These are phyloP conservation scores for Lentinula raphanica DNA, from an alignment of 768 basidiomycete genomes.

Conservation along the genomic window DNA sequence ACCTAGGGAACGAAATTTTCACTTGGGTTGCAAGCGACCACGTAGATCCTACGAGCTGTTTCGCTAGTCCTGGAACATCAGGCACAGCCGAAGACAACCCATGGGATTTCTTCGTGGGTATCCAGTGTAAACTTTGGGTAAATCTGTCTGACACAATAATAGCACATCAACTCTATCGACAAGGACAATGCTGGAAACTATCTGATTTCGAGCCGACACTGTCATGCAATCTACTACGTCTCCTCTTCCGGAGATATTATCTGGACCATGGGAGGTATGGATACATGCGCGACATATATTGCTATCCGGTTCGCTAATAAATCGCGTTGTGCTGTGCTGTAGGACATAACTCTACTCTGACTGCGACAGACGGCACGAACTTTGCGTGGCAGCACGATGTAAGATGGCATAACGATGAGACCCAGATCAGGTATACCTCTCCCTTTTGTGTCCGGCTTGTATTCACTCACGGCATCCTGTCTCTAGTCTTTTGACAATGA, in stretches of 20 bases:
- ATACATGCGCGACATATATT: not conserved
- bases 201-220: constrained; percentile 14
- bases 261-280: constrained; percentile 17
- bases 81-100: not conserved
- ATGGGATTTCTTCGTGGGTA: constrained; percentile 5
- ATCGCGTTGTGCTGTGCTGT: not conserved
- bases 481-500: constrained; percentile 7
- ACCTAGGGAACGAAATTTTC: not conserved
- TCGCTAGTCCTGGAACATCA: not conserved
- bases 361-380: constrained; percentile 6
- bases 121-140: not conserved
- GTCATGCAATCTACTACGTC: constrained; percentile 15
- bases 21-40: constrained; percentile 6
- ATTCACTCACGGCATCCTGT: not conserved
- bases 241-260: constrained; percentile 12
- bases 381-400: constrained; percentile 17
- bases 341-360: constrained; percentile 12
- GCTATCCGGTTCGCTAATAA: not conserved
- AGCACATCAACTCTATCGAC: constrained; percentile 6
- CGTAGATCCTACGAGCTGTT: not conserved
- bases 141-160: not conserved
- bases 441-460: not conserved
- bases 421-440: not conserved
- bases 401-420: constrained; percentile 11
- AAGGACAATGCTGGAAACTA: constrained; percentile 15